Percentiles rank a stretch among this genome's conserved stretches.
phyloP scores from a whole-genome alignment of 306 rosid species.

The Carpinus viminea region DNA sequence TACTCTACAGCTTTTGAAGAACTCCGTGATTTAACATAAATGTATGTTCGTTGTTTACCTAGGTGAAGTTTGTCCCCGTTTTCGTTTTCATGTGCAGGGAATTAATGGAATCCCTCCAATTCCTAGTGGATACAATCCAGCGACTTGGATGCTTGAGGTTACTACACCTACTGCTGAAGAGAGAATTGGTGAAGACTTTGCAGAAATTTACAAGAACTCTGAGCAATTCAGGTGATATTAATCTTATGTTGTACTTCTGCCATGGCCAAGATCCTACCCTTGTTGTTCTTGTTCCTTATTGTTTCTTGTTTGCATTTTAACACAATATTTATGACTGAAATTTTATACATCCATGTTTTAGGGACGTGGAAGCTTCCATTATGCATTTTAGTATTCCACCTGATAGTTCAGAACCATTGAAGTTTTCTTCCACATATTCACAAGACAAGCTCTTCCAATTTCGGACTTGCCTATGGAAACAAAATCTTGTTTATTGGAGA shows the following conservation, averaged over 20 bases:
- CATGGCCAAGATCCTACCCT: not conserved
- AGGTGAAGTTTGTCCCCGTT: slow-evolving; percentile 6
- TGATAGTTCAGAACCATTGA: slow-evolving; percentile 53
- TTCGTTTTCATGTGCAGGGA: slow-evolving; percentile 42
- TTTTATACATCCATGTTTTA: slow-evolving; percentile 26
- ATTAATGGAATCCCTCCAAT: slow-evolving; percentile 57
- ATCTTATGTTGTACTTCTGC: slow-evolving; percentile 10
- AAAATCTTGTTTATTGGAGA: slow-evolving; percentile 92
- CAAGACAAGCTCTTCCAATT: slow-evolving; percentile 51
- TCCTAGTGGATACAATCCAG: slow-evolving; percentile 74
- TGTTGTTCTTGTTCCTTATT: slow-evolving; percentile 1
- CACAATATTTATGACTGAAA: slow-evolving; percentile 3
- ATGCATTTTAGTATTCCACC: slow-evolving; percentile 55
- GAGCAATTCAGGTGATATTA: slow-evolving; percentile 55
- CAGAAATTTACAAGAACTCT: slow-evolving; percentile 57
- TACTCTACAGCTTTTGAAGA: no score
- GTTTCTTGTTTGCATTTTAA: not conserved
- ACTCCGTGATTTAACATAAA: no score
- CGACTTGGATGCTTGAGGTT: slow-evolving; percentile 94
- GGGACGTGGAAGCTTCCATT: slow-evolving; percentile 75
- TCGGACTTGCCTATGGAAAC: slow-evolving; percentile 67
- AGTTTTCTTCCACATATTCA: slow-evolving; percentile 58
- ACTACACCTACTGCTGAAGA: slow-evolving; percentile 72
- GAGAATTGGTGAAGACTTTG: slow-evolving; percentile 61
- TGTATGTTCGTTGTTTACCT: slow-evolving; percentile 2